phyloP scores from a whole-genome alignment of 805 yeast genomes.

The Crinitomyces ghanaensis region DNA sequence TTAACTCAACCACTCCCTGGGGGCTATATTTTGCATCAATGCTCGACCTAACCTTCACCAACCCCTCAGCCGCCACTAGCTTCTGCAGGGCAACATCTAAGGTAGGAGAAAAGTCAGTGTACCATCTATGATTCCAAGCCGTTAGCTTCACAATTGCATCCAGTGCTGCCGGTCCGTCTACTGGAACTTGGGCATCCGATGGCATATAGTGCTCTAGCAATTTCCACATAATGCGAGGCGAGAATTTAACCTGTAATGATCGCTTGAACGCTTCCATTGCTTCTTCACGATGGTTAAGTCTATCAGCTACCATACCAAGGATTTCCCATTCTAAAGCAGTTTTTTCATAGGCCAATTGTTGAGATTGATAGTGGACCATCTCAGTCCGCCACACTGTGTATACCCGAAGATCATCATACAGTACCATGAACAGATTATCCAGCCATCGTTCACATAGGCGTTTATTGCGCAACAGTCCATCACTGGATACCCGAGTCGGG shows the following conservation, averaged over 20 bases:
- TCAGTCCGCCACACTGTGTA: slow-evolving; percentile 94
- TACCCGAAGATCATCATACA: slow-evolving; percentile 55
- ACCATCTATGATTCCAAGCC: slow-evolving; percentile 99
- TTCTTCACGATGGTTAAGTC: slow-evolving; percentile 78
- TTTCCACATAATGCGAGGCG: slow-evolving; percentile 67
- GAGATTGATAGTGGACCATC: slow-evolving; percentile 76
- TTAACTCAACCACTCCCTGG: slow-evolving; percentile 21
- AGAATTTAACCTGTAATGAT: slow-evolving; percentile 64
- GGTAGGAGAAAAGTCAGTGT: slow-evolving; percentile 73
- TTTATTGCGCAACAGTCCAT: slow-evolving; percentile 30
- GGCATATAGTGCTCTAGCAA: slow-evolving; percentile 52
- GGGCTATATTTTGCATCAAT: slow-evolving; percentile 25
- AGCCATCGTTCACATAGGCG: slow-evolving; percentile 69
- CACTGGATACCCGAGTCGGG: background rate
- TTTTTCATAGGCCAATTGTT: slow-evolving; percentile 67
- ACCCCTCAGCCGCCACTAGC: slow-evolving; percentile 65
- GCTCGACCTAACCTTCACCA: slow-evolving; percentile 49
- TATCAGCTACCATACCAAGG: slow-evolving; percentile 71
- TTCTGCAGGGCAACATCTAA: slow-evolving; percentile 46
- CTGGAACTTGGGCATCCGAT: slow-evolving; percentile 7
- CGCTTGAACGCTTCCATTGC: slow-evolving; percentile 74
- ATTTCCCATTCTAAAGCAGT: slow-evolving; percentile 86
- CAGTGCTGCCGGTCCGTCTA: slow-evolving; percentile 31
- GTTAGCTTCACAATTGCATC: slow-evolving; percentile 61
- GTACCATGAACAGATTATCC: slow-evolving; percentile 56